A percentile compares a stretch with the other conserved stretches of the same genome.
phyloP scores from a whole-genome alignment of 352 stramenopile genomes.

The Phytophthora fragariaefolia region DNA sequence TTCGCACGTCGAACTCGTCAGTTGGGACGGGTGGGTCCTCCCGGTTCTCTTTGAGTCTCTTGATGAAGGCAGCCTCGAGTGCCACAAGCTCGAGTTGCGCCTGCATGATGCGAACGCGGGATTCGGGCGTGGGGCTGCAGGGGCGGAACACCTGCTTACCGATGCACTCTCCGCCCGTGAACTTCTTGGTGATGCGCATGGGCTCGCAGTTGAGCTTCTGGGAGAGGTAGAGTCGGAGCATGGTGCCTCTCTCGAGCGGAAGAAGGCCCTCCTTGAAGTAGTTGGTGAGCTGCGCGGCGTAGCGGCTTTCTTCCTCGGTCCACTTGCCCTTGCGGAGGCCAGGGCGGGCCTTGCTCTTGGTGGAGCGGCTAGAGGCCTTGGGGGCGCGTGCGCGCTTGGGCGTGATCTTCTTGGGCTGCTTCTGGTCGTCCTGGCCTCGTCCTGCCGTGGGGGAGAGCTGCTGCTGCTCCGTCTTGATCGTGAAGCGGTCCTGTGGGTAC shows the following conservation, averaged over 20 bases:
- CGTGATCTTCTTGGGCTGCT: constrained; percentile 57
- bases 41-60: constrained; percentile 81
- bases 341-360: constrained; percentile 87
- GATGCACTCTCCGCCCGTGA: constrained; percentile 91
- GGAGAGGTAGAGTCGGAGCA: constrained; percentile 91
- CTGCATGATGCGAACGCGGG: constrained; percentile 72
- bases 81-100: constrained; percentile 75
- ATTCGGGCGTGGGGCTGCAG: constrained; percentile 70
- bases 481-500: constrained; percentile 30
- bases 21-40: constrained; percentile 64
- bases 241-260: constrained; percentile 86
- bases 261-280: constrained; percentile 89
- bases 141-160: constrained; percentile 91
- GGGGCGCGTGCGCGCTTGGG: constrained; percentile 57
- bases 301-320: constrained; percentile 84
- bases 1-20: constrained; percentile 55
- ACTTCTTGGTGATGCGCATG: constrained; percentile 95
- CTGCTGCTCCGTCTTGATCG: constrained; percentile 34
- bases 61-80: constrained; percentile 80
- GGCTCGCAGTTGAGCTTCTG: constrained; percentile 93
- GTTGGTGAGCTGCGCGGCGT: constrained; percentile 74
- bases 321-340: constrained; percentile 89
- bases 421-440: constrained; percentile 20
- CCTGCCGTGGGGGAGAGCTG: constrained; percentile 11
- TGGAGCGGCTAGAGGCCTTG: constrained; percentile 73